Evolutionary conservation across 352 stramenopile genomes (phyloP).

Genomic region (Hyaloperonospora arabidopsidis): DNA sequence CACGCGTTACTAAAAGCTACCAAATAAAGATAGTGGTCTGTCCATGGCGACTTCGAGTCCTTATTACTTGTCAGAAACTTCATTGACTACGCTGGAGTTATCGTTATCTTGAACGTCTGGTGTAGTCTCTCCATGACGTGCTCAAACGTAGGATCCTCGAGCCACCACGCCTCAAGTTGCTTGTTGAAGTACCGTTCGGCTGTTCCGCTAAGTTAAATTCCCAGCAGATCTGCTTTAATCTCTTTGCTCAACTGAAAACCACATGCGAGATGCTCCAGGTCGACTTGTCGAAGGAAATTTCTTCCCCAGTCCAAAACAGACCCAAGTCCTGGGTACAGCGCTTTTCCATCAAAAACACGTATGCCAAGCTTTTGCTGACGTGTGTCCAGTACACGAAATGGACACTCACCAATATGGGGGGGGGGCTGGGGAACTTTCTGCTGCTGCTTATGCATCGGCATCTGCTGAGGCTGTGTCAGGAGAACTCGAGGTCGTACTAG

Average conservation of each 20-base stretch:
- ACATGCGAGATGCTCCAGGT: not conserved
- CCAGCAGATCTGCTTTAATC: constrained; percentile 3
- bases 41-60: not conserved
- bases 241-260: constrained; percentile 4
- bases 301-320: not conserved
- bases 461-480: no score
- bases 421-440: not conserved
- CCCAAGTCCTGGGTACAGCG: not conserved
- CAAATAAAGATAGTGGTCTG: not conserved
- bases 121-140: constrained; percentile 6
- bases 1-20: not conserved
- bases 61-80: not conserved
- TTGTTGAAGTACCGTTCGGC: constrained; percentile 8
- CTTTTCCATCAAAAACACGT: not conserved
- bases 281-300: not conserved
- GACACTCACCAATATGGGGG: no score
- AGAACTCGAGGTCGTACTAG: no score
- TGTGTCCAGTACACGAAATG: no score
- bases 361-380: not conserved
- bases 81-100: not conserved
- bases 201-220: not conserved
- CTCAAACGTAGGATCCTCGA: not conserved
- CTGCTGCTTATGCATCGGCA: no score
- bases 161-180: constrained; percentile 6
- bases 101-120: constrained; percentile 1